Conservation (phyloP, 208 protist species). For the Borovskyia barvae region DNA sequence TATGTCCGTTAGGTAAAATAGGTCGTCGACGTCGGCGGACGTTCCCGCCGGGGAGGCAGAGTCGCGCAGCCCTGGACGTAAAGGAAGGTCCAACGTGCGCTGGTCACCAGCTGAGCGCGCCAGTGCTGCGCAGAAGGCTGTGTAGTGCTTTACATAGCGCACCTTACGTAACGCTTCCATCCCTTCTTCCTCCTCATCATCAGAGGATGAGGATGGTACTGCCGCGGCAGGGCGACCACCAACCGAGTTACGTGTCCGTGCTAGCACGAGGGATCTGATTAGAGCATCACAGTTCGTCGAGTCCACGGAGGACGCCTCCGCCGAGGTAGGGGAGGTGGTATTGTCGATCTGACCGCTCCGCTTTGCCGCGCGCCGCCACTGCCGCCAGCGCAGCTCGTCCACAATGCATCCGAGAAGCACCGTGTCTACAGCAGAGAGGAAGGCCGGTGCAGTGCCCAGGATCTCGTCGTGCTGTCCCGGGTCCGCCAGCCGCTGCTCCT, state of each 20-base stretch:
- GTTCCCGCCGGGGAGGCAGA: not conserved
- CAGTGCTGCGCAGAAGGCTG: conserved; percentile 15
- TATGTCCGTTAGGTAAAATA: conserved; percentile 14
- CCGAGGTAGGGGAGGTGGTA: not conserved
- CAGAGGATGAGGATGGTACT: no score
- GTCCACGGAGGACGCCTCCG: not conserved
- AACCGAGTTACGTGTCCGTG: not conserved
- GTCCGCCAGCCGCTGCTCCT: no score
- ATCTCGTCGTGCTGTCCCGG: not conserved
- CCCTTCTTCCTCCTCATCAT: no score
- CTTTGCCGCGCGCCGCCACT: conserved; percentile 11
- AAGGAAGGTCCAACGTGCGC: not conserved
- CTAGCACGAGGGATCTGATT: not conserved
- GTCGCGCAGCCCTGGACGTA: not conserved
- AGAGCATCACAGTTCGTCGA: not conserved
- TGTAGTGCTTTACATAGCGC: conserved; percentile 6
- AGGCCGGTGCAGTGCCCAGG: not conserved
- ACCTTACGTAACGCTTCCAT: no score
- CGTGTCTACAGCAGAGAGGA: conserved; percentile 15
- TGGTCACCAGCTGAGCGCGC: not conserved
- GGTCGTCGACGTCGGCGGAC: not conserved
- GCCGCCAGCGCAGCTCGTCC: conserved; percentile 25
- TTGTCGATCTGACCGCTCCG: not conserved
- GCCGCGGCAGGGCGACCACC: no score
- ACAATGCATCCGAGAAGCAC: conserved; percentile 22